These are phyloP conservation scores for Fragaria vesca DNA, from an alignment of 306 rosid species.

Conservation along the genomic window DNA sequence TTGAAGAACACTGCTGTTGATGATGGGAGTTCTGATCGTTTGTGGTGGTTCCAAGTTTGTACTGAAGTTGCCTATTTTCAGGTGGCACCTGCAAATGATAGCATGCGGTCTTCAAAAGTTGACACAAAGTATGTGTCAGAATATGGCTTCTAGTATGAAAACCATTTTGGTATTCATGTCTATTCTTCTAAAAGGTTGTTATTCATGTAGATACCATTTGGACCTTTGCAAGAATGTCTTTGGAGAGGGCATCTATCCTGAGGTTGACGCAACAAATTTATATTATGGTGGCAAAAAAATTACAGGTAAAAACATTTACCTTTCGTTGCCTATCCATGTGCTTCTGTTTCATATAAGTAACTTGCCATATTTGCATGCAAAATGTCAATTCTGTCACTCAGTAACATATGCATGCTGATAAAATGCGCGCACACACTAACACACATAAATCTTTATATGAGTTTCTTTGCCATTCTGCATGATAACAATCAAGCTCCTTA, in stretches of 20 bases:
- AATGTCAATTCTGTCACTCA: background rate
- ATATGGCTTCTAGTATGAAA: background rate
- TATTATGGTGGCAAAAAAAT: constrained; percentile 94
- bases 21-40: constrained; percentile 55
- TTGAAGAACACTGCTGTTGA: constrained; percentile 60
- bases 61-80: constrained; percentile 95
- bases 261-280: constrained; percentile 67
- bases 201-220: constrained; percentile 73
- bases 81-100: constrained; percentile 91
- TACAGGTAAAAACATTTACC: constrained; percentile 48
- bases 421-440: background rate
- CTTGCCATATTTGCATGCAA: background rate
- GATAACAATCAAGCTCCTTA: background rate
- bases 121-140: constrained; percentile 50
- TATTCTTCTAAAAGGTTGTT: background rate
- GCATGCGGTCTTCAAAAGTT: constrained; percentile 78
- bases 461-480: background rate
- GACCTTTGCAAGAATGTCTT: constrained; percentile 94
- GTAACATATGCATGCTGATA: background rate
- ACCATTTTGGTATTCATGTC: constrained; percentile 7
- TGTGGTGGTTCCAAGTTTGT: constrained; percentile 99
- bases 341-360: constrained; percentile 3
- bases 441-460: background rate
- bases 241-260: constrained; percentile 84
- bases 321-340: constrained; percentile 13